Evolutionary conservation across 2,329 filamentous ascomycete genomes (phyloP), one percentile per base, ranked within the genome.

Genomic region (Penicillium sp.): DNA sequence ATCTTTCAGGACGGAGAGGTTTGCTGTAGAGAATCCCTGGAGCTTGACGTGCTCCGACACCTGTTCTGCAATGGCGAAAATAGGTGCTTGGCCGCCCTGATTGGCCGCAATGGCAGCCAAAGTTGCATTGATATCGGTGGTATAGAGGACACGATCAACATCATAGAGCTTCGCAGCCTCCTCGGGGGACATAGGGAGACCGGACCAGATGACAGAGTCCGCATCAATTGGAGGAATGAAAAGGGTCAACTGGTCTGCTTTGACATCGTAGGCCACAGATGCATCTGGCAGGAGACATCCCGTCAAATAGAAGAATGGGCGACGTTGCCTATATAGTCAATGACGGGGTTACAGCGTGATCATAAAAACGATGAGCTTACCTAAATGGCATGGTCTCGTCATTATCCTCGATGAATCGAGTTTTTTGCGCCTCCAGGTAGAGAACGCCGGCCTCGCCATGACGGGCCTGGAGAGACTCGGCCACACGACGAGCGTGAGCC

Each of bases 251-350:
- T 86, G 85, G 61, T 86, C 82, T 46, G 84, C 81, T 44, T 83
- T 79, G 55, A 96, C 87, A 62, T 96, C 88, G 79, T 97, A 96
- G 54, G 88, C 83, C 57, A 91, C 83, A 70, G 87, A 87, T 67
- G 88, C 88, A 74, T 97, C 92, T 56, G 92, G 84, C 27, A 95
- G 81, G 59, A 86, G 82, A 69, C 87, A 95, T 65, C 94, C 94
- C 23, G 90, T 93, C 43, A 97, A 81, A 75, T 99, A 99, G 83
- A 89, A 97, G 79, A 99, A 99, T 73, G 86, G 90, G 53, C 94
- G 88, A 60, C 92, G 89, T 76, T 97, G 92, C 62, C 90, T 92
- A 40, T 26, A 26, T 11, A 40, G 8, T 40, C 18, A 12, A 20
- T 22, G 37, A 40, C 3, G 18, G 9, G 18, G 2, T 22, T 40